Conservation (phyloP, 2,329 filamentous ascomycete genomes). For the Stemphylium vesicarium region DNA sequence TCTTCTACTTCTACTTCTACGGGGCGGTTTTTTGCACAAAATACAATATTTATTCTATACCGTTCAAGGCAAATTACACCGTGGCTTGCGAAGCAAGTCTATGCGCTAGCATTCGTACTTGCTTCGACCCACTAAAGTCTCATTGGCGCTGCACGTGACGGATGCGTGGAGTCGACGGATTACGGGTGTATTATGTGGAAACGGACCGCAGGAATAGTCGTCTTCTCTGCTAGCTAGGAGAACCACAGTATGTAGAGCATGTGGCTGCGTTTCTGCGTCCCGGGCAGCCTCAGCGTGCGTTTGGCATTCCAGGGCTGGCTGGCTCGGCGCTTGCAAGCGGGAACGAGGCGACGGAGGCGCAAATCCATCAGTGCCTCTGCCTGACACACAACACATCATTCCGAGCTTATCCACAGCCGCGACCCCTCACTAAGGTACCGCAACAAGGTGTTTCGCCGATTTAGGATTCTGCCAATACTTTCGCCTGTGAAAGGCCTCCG, state of each 20-base stretch:
- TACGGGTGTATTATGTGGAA: constrained; percentile 1
- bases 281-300: not conserved
- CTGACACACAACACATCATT: constrained; percentile 45
- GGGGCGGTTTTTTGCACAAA: constrained; percentile 27
- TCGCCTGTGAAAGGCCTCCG: constrained; percentile 37
- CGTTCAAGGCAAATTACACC: not conserved
- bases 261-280: not conserved
- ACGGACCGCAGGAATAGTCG: not conserved
- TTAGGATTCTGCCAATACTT: constrained; percentile 43
- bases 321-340: constrained; percentile 28
- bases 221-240: not conserved
- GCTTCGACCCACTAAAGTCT: constrained; percentile 4
- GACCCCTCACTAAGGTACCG: constrained; percentile 38
- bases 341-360: constrained; percentile 13
- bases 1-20: constrained; percentile 1
- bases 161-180: constrained; percentile 10
- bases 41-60: constrained; percentile 20
- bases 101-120: constrained; percentile 13
- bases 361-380: constrained; percentile 25
- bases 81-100: constrained; percentile 9
- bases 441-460: constrained; percentile 31
- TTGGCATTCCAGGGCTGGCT: constrained; percentile 10
- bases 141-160: constrained; percentile 17
- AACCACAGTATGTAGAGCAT: not conserved
- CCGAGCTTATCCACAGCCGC: constrained; percentile 47